Conservation (phyloP, 1,139 yeast genomes). For the Arxiozyma telluris region DNA sequence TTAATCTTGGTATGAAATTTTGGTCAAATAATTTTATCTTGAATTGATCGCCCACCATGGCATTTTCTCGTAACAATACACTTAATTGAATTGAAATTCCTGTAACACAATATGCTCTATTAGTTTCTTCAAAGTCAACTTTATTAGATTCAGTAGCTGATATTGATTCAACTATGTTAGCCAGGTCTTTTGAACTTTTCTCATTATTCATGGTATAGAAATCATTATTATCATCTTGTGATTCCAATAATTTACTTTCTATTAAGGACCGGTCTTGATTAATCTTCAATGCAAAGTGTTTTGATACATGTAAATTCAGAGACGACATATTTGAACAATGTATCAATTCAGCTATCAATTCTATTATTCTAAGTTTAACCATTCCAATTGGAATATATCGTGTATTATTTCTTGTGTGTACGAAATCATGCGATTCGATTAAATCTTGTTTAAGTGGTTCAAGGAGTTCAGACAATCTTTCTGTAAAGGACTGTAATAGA, state of each 20-base stretch:
- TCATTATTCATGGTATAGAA: background rate
- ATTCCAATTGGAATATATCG: slow-evolving; percentile 65
- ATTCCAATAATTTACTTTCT: background rate
- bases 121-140: background rate
- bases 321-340: slow-evolving; percentile 97
- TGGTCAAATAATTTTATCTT: slow-evolving; percentile 81
- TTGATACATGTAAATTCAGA: slow-evolving; percentile 80
- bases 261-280: slow-evolving; percentile 50
- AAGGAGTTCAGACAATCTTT: slow-evolving; percentile 37
- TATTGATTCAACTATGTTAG: background rate
- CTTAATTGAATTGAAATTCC: slow-evolving; percentile 8
- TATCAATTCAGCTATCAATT: slow-evolving; percentile 82
- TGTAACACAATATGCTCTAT: background rate
- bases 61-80: slow-evolving; percentile 49
- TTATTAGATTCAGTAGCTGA: background rate
- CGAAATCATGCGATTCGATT: background rate
- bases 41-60: slow-evolving; percentile 83
- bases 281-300: slow-evolving; percentile 63
- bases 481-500: slow-evolving; percentile 30
- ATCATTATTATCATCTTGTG: background rate
- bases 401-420: background rate
- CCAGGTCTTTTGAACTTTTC: too few relatives aligned
- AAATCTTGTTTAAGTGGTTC: slow-evolving; percentile 18
- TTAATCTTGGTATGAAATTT: slow-evolving; percentile 64
- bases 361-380: slow-evolving; percentile 90